Percentiles rank a stretch among this genome's conserved stretches.
phyloP scores from a whole-genome alignment of 2,329 filamentous ascomycete genomes.

The Xenoacremonium recifei region DNA sequence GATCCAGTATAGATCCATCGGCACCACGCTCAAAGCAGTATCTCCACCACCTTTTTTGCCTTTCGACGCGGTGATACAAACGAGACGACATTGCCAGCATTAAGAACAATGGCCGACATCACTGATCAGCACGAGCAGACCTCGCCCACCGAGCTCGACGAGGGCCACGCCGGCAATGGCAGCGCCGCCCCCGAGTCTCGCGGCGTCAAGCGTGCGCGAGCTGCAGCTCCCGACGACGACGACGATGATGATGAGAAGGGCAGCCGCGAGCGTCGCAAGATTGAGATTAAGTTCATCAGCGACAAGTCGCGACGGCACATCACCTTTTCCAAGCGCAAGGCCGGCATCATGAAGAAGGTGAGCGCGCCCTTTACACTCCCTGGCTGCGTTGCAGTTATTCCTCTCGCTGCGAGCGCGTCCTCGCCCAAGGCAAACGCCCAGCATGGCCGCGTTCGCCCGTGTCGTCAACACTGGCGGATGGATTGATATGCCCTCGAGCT shows the following conservation, averaged over 20 bases:
- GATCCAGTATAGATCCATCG: conserved; percentile 66
- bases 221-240: conserved; percentile 83
- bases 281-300: conserved; percentile 99
- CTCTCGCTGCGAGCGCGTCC: too few species aligned
- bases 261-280: conserved; percentile 96
- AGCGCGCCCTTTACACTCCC: too few species aligned
- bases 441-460: too few species aligned
- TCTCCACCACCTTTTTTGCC: conserved; percentile 59
- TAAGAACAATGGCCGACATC: conserved; percentile 68
- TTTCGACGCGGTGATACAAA: conserved; percentile 38
- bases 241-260: conserved; percentile 98
- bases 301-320: conserved; percentile 99
- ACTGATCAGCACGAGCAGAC: conserved; percentile 75
- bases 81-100: conserved; percentile 15
- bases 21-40: conserved; percentile 65
- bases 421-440: too few species aligned
- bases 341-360: conserved; percentile 99
- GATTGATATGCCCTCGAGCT: too few species aligned
- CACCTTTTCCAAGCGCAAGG: conserved; percentile 99
- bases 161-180: conserved; percentile 70
- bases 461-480: too few species aligned
- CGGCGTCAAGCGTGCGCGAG: conserved; percentile 86
- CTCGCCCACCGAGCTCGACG: conserved; percentile 72
- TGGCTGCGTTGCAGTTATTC: too few species aligned
- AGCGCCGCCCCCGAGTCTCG: conserved; percentile 67